Percentiles rank a stretch among this genome's conserved stretches.
phyloP scores from a whole-genome alignment of 139 green algal species.

The Trebouxia sp. region DNA sequence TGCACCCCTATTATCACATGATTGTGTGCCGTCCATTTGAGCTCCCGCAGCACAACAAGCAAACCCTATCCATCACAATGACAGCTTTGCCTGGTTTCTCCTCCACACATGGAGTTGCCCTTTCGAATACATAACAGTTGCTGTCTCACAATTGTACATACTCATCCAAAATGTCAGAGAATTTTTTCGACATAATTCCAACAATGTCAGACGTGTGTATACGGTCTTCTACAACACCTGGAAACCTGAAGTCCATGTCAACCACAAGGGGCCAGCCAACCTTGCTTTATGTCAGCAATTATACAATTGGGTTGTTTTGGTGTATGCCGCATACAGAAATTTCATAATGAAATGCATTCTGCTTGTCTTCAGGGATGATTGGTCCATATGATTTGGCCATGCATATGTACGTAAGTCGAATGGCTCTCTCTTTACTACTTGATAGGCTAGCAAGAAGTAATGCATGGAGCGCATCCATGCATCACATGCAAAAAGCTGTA shows the following conservation, averaged over 20 bases:
- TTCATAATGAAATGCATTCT: neutral
- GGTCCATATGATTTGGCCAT: neutral
- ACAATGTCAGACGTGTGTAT: conserved; percentile 22
- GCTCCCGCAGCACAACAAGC: conserved; percentile 10
- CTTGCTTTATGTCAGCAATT: conserved; percentile 9
- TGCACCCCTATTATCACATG: conserved; percentile 22
- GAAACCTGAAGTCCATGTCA: conserved; percentile 23
- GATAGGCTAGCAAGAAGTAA: conserved; percentile 23
- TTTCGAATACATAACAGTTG: conserved; percentile 22
- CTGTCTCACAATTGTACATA: conserved; percentile 24
- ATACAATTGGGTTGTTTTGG: conserved; percentile 21
- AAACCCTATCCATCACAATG: conserved; percentile 21
- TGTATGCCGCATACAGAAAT: conserved; percentile 11
- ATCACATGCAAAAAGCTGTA: conserved; percentile 24
- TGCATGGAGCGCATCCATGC: conserved; percentile 22
- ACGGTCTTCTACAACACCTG: conserved; percentile 18
- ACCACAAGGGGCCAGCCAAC: conserved; percentile 19
- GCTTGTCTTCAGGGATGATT: conserved; percentile 19
- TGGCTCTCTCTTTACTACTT: conserved; percentile 19
- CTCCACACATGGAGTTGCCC: conserved; percentile 15
- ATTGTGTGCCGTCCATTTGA: conserved; percentile 26
- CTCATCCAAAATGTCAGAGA: conserved; percentile 20
- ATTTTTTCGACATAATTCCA: conserved; percentile 17
- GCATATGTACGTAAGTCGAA: conserved; percentile 22
- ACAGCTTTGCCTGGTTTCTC: conserved; percentile 22